These are phyloP conservation scores for Lipomyces lipofer DNA, from an alignment of 805 yeast species.

Conservation along the genomic window DNA sequence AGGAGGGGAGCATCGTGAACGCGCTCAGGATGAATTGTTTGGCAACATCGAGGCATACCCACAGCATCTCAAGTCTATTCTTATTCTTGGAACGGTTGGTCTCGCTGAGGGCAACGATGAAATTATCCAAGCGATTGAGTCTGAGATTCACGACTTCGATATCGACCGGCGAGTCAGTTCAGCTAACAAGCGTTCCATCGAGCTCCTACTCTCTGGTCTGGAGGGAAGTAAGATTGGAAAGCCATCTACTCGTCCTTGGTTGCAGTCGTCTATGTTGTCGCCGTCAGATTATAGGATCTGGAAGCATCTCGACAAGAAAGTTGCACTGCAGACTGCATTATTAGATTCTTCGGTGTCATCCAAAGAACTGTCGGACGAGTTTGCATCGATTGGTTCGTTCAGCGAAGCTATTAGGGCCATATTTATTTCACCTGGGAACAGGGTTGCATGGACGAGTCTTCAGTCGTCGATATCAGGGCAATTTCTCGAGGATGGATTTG, in stretches of 20 bases:
- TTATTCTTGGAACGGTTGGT: conserved; percentile 79
- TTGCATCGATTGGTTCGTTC: conserved; percentile 41
- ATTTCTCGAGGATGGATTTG: not conserved
- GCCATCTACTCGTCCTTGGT: conserved; percentile 50
- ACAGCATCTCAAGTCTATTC: conserved; percentile 61
- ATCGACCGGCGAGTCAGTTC: not conserved
- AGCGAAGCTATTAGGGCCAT: conserved; percentile 61
- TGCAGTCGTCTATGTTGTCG: conserved; percentile 68
- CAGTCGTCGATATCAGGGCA: not conserved
- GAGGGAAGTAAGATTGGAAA: conserved; percentile 28
- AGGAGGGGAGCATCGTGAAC: conserved; percentile 72
- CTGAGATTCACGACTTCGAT: conserved; percentile 54
- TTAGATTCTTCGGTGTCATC: conserved; percentile 53
- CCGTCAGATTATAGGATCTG: conserved; percentile 72
- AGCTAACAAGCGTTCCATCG: conserved; percentile 14
- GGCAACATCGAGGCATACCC: conserved; percentile 64
- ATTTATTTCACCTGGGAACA: conserved; percentile 59
- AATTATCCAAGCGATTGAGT: conserved; percentile 59
- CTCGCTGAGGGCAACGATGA: conserved; percentile 60
- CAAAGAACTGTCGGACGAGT: conserved; percentile 53
- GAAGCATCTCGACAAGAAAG: conserved; percentile 57
- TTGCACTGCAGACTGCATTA: conserved; percentile 61
- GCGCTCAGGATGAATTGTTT: conserved; percentile 80
- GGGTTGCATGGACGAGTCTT: conserved; percentile 38
- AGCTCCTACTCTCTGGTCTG: conserved; percentile 26